Conservation (phyloP, 805 yeast species). For the Lipomyces starkeyi region DNA sequence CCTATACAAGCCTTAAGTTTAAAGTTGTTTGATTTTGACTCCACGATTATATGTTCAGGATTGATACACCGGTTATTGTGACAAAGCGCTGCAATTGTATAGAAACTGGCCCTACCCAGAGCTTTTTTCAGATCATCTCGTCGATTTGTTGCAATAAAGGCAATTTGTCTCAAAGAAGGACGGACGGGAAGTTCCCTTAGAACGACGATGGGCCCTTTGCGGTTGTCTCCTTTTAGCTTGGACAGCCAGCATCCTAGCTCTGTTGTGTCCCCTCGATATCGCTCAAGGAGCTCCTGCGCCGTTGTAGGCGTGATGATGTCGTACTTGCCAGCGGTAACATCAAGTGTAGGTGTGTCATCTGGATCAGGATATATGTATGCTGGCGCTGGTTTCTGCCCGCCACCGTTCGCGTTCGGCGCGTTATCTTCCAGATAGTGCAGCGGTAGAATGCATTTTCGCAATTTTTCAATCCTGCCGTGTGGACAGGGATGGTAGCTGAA, state of each 20-base stretch:
- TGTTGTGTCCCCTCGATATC: background rate
- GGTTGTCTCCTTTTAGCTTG: background rate
- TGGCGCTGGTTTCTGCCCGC: background rate
- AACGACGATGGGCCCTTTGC: background rate
- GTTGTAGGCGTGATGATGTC: background rate
- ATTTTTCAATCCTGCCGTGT: conserved; percentile 1
- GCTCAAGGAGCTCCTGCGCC: background rate
- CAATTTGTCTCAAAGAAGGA: no score
- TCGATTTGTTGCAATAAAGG: background rate
- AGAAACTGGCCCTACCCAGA: background rate
- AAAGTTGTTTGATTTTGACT: background rate
- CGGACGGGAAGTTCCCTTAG: background rate
- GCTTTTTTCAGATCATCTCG: background rate
- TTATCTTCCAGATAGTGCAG: background rate
- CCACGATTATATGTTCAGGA: background rate
- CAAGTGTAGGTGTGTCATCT: background rate
- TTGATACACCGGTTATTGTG: background rate
- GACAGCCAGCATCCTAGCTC: background rate
- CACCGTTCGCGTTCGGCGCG: background rate
- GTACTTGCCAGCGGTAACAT: background rate
- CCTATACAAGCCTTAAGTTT: background rate
- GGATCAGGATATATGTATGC: background rate
- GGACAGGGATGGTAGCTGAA: conserved; percentile 3
- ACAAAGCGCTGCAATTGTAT: background rate
- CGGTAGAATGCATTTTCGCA: background rate